These are phyloP conservation scores for Linnemannia hyalina DNA, from an alignment of 192 early-diverging fungal species.

Conservation along the genomic window DNA sequence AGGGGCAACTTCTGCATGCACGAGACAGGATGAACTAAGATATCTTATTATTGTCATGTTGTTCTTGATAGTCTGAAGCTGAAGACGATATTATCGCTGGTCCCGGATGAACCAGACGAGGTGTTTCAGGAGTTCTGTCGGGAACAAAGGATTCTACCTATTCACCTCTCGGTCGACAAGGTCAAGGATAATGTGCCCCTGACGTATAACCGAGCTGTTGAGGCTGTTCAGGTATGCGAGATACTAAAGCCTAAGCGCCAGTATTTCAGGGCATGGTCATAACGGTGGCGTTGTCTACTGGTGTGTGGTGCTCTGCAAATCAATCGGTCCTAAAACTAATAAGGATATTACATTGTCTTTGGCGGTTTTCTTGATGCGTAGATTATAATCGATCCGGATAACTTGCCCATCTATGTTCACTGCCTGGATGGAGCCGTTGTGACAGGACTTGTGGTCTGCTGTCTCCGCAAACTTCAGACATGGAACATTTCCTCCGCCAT, in stretches of 20 bases:
- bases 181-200: conserved; percentile 92
- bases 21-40: neutral
- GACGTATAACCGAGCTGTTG: conserved; percentile 77
- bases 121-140: conserved; percentile 74
- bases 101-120: conserved; percentile 77
- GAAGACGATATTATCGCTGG: conserved; percentile 88
- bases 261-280: neutral
- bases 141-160: conserved; percentile 70
- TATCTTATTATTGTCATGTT: neutral
- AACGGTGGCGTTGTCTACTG: neutral
- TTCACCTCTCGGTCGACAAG: conserved; percentile 81
- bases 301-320: neutral
- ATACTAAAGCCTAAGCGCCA: neutral
- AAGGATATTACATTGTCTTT: too few species aligned
- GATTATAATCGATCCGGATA: conserved; percentile 80
- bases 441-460: conserved; percentile 87
- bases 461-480: conserved; percentile 90
- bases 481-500: conserved; percentile 84
- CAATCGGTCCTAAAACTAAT: neutral
- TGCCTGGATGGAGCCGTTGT: conserved; percentile 86
- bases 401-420: conserved; percentile 88
- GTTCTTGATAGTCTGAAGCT: conserved; percentile 67
- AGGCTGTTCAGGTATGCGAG: conserved; percentile 67
- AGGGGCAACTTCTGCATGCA: neutral
- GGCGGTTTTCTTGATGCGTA: conserved; percentile 36